Percentiles rank a stretch among this genome's conserved stretches.
These are phyloP conservation scores for Lipomyces yamanashiensis DNA, from an alignment of 805 yeast genomes.

Conservation along the genomic window DNA sequence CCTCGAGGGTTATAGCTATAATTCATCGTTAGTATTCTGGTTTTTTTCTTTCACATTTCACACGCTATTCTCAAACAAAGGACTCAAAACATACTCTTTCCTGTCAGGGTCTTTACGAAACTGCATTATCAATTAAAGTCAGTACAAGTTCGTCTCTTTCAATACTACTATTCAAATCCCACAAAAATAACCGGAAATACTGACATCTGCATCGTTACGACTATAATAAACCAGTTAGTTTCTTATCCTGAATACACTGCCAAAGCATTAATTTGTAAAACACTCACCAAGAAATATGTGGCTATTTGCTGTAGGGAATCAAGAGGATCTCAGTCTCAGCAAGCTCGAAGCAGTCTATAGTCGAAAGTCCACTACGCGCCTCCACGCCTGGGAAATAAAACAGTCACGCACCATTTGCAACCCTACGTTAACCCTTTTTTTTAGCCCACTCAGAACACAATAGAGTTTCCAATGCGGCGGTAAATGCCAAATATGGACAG, in stretches of 20 bases:
- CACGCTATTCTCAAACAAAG: neutral
- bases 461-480: neutral
- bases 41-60: neutral
- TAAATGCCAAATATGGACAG: neutral
- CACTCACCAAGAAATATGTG: slow-evolving; percentile 6
- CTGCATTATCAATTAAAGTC: slow-evolving; percentile 27
- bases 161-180: neutral
- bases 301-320: slow-evolving; percentile 7
- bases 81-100: slow-evolving; percentile 41
- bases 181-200: slow-evolving; percentile 7
- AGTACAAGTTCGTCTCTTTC: slow-evolving; percentile 1
- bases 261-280: neutral
- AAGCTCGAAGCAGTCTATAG: neutral
- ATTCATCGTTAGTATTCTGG: neutral
- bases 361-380: neutral
- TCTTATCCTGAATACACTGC: neutral
- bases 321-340: neutral
- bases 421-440: slow-evolving; percentile 2
- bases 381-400: neutral
- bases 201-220: slow-evolving; percentile 35
- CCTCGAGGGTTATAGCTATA: slow-evolving; percentile 84
- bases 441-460: neutral
- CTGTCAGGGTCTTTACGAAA: slow-evolving; percentile 47
- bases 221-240: slow-evolving; percentile 8
- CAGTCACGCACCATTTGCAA: neutral